A percentile compares a stretch with the other conserved stretches of the same genome.
Evolutionary conservation across 306 rosid genomes (phyloP).

Genomic region (Myrica gale): DNA sequence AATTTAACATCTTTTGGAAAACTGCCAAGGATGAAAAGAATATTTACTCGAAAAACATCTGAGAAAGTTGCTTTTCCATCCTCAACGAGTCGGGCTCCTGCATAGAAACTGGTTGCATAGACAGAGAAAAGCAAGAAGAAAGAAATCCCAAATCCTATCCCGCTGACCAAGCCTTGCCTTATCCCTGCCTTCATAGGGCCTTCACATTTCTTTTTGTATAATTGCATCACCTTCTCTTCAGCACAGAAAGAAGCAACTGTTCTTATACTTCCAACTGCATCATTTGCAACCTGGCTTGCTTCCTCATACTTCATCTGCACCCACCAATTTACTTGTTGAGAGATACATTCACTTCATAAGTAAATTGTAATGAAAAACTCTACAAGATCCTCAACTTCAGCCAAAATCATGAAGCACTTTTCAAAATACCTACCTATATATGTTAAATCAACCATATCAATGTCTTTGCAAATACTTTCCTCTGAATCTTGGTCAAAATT

Average conservation of each 20-base stretch:
- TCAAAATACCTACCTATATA: not conserved
- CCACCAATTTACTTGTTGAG: not conserved
- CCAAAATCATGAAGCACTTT: not conserved
- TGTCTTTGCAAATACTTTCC: not conserved
- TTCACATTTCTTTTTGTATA: slow-evolving; percentile 55
- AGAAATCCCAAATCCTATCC: slow-evolving; percentile 55
- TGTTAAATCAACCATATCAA: not conserved
- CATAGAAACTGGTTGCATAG: slow-evolving; percentile 50
- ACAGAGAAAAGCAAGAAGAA: slow-evolving; percentile 48
- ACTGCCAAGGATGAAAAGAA: slow-evolving; percentile 1
- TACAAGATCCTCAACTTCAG: not conserved
- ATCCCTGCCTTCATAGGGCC: slow-evolving; percentile 51
- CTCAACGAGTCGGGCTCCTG: slow-evolving; percentile 54
- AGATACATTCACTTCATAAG: not conserved
- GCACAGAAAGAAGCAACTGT: slow-evolving; percentile 70
- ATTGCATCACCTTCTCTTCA: slow-evolving; percentile 56
- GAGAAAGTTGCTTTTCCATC: slow-evolving; percentile 46
- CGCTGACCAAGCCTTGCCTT: slow-evolving; percentile 49
- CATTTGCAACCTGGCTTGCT: slow-evolving; percentile 70
- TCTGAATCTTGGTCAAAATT: not conserved
- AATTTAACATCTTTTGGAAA: not conserved
- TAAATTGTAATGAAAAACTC: not conserved
- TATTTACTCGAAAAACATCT: slow-evolving; percentile 55
- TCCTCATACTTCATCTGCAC: slow-evolving; percentile 58
- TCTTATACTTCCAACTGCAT: slow-evolving; percentile 58